Conservation (phyloP, 2,329 filamentous ascomycete genomes). For the Claviceps arundinis region DNA sequence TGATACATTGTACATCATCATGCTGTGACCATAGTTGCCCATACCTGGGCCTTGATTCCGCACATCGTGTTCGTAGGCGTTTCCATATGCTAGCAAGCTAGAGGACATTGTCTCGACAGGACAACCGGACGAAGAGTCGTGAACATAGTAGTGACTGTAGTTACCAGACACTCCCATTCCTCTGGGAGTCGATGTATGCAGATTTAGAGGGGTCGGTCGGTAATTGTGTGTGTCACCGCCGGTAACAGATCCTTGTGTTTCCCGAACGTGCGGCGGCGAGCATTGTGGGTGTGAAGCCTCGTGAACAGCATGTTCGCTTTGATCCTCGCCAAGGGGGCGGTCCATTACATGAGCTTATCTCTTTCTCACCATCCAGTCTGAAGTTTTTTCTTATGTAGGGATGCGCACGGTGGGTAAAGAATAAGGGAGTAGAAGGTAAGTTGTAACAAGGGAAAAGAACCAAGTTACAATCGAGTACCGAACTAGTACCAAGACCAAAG, state of each 20-base stretch:
- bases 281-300: slow-evolving; percentile 43
- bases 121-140: slow-evolving; percentile 38
- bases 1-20: slow-evolving; percentile 69
- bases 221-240: slow-evolving; percentile 27
- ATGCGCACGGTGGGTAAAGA: neutral
- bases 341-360: slow-evolving; percentile 55
- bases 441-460: neutral
- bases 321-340: slow-evolving; percentile 60
- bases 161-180: slow-evolving; percentile 42
- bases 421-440: neutral
- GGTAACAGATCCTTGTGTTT: slow-evolving; percentile 28
- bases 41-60: slow-evolving; percentile 43
- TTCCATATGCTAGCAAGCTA: slow-evolving; percentile 42
- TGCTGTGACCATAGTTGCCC: slow-evolving; percentile 45
- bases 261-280: slow-evolving; percentile 33
- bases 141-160: slow-evolving; percentile 44
- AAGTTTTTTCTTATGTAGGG: neutral
- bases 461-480: neutral
- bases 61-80: slow-evolving; percentile 52
- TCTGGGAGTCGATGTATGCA: slow-evolving; percentile 33
- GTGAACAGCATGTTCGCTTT: slow-evolving; percentile 58
- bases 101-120: slow-evolving; percentile 44
- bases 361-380: slow-evolving; percentile 25
- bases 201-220: slow-evolving; percentile 35
- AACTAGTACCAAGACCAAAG: no score